Conservation (phyloP, 2,329 filamentous ascomycete genomes). For the Ophiostoma ulmi region DNA sequence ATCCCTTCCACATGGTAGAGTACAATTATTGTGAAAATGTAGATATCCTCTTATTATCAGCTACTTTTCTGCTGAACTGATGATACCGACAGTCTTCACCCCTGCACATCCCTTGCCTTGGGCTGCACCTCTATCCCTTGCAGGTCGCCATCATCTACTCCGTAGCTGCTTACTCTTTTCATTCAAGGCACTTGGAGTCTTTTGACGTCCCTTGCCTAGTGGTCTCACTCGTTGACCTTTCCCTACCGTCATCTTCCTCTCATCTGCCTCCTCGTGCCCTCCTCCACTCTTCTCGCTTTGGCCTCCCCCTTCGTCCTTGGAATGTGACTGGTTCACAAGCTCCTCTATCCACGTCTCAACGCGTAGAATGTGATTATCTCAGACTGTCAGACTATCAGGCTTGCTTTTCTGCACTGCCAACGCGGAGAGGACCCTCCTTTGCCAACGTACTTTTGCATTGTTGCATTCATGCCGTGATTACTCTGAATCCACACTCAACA, state of each 20-base stretch:
- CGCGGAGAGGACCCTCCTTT: not conserved
- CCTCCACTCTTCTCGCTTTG: not conserved
- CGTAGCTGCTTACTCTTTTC: not conserved
- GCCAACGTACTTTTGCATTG: not conserved
- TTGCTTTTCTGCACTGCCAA: no score
- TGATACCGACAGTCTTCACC: not conserved
- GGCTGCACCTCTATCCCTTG: not conserved
- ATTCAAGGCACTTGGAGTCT: not conserved
- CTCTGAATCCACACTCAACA: no score
- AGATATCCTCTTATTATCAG: no score
- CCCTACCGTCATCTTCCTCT: not conserved
- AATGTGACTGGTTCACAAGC: not conserved
- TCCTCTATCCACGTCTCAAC: not conserved
- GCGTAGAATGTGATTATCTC: not conserved
- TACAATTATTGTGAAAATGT: not conserved
- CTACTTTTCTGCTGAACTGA: no score
- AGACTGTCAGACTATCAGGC: no score
- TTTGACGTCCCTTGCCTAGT: not conserved
- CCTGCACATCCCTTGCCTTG: not conserved
- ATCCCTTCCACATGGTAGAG: constrained; percentile 5
- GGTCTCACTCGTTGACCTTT: not conserved
- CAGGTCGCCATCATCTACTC: not conserved
- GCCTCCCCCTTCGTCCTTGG: not conserved
- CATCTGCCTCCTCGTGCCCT: not conserved
- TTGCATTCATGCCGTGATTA: not conserved